Percentiles rank a stretch among this genome's conserved stretches.
phyloP scores from a whole-genome alignment of 257 asterid species.

The Rehmannia glutinosa region DNA sequence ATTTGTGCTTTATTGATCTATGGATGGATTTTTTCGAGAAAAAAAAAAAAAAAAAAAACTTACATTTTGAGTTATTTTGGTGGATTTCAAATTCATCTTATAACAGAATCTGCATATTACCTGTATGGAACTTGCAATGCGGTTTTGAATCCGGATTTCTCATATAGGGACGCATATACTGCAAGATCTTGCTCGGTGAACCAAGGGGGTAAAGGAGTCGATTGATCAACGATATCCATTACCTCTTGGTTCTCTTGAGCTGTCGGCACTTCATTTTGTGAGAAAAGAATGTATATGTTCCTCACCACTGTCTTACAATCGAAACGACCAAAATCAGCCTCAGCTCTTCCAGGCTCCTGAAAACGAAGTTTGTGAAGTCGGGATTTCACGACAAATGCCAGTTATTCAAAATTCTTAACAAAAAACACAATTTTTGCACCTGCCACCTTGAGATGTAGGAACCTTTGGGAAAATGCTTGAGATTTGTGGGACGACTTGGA shows the following conservation, averaged over 20 bases:
- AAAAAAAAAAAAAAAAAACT: too few species aligned
- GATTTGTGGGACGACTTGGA: slow-evolving; percentile 20
- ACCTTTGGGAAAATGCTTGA: slow-evolving; percentile 23
- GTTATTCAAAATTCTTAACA: background rate
- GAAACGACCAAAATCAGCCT: slow-evolving; percentile 53
- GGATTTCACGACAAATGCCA: background rate
- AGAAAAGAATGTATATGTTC: slow-evolving; percentile 54
- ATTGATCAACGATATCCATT: slow-evolving; percentile 51
- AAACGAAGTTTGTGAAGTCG: background rate
- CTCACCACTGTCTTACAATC: slow-evolving; percentile 48
- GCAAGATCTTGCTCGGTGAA: slow-evolving; percentile 57
- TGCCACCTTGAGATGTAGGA: slow-evolving; percentile 49
- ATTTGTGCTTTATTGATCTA: too few species aligned
- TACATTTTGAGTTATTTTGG: too few species aligned
- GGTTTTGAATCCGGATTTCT: slow-evolving; percentile 59
- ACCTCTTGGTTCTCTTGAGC: slow-evolving; percentile 53
- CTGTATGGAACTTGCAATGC: slow-evolving; percentile 70
- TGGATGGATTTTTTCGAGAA: too few species aligned
- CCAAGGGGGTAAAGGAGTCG: slow-evolving; percentile 55
- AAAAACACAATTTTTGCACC: slow-evolving; percentile 10
- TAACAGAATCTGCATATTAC: slow-evolving; percentile 25
- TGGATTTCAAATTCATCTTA: too few species aligned
- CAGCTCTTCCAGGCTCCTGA: slow-evolving; percentile 48
- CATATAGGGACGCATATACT: slow-evolving; percentile 48
- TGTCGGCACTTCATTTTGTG: slow-evolving; percentile 42